Base-by-base conservation (phyloP, 805 yeast species). In the Myxozyma neglecta region DNA sequence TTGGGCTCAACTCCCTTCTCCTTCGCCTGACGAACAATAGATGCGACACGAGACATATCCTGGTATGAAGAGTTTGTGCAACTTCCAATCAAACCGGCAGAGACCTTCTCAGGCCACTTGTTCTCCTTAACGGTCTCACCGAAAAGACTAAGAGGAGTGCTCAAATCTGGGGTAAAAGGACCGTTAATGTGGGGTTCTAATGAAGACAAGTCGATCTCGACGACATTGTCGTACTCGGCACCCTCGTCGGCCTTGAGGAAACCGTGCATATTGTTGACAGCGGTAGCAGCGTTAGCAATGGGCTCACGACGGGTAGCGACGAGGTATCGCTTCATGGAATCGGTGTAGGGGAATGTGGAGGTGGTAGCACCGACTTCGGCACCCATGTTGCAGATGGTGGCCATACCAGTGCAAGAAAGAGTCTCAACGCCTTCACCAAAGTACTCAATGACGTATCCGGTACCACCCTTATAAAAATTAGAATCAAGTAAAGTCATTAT, bases 291-390 rank as follows among this genome's bases (percentile, higher is more conserved):
- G 67, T 89, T 87, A 62, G 93, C 92, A 72, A 93, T 89, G 72
- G 88, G 84, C 59, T 84, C 82, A 81, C 98, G 89, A 70, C 85
- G 86, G 62, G 98, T 93, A 60, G 96, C 94, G 66, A 83, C 77
- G 76, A 93, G 84, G 81, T 92, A 93, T 69, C 87, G 88, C 75
- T 80, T 85, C 89, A 89, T 92, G 68, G 93, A 87, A 73, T 86
- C 84, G 82, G 90, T 91, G 89, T 83, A 91, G 76, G 98, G 98
- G 96, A 92, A 92, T 64, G 89, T 90, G 52, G 97, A 92, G 60
- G 98, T 92, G 66, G 98, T 92, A 64, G 97, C 97, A 80, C 98
- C 98, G 70, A 92, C 91, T 80, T 92, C 98, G 70, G 98, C 98
- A 83, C 98, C 98, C 98, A 92, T 92, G 79, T 92, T 92, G 84